Conservation (phyloP, 2,329 filamentous ascomycete species). For the Botryosphaeria dothidea region DNA sequence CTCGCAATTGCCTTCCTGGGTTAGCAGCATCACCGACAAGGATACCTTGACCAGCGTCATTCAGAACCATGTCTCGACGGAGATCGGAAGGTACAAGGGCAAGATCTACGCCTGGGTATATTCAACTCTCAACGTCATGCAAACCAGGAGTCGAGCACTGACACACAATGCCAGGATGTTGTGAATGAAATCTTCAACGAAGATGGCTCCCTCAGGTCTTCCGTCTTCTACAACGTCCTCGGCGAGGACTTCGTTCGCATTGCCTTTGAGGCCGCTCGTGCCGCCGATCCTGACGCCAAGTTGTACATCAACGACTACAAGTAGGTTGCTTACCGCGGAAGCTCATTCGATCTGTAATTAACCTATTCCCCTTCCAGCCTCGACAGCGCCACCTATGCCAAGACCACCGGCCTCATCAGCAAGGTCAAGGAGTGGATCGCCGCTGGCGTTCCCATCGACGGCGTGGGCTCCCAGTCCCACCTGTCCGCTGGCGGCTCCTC, state of each 20-base stretch:
- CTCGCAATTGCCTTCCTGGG: constrained; percentile 55
- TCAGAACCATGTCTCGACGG: constrained; percentile 59
- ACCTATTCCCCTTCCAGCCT: constrained; percentile 50
- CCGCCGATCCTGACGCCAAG: constrained; percentile 66
- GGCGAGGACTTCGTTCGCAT: constrained; percentile 70
- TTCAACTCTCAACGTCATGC: constrained; percentile 20
- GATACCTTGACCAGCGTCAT: constrained; percentile 57
- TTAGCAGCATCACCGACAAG: constrained; percentile 56
- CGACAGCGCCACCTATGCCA: constrained; percentile 60
- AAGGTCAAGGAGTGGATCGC: constrained; percentile 66
- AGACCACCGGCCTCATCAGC: constrained; percentile 56
- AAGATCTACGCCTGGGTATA: constrained; percentile 59
- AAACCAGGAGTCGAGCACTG: too few species aligned
- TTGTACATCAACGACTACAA: constrained; percentile 75
- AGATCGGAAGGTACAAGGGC: constrained; percentile 62
- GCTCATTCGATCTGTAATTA: not conserved
- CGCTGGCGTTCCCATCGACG: constrained; percentile 65
- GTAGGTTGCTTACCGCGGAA: constrained; percentile 24
- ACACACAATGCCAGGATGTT: constrained; percentile 49
- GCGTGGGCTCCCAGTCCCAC: constrained; percentile 63
- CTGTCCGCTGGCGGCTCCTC: constrained; percentile 50
- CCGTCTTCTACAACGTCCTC: constrained; percentile 67
- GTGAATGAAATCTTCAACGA: constrained; percentile 66
- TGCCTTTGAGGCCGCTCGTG: constrained; percentile 69
- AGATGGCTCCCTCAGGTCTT: constrained; percentile 59